Conservation (phyloP, 2,329 filamentous ascomycete species). For the Paraphaeosphaeria sporulosa region DNA sequence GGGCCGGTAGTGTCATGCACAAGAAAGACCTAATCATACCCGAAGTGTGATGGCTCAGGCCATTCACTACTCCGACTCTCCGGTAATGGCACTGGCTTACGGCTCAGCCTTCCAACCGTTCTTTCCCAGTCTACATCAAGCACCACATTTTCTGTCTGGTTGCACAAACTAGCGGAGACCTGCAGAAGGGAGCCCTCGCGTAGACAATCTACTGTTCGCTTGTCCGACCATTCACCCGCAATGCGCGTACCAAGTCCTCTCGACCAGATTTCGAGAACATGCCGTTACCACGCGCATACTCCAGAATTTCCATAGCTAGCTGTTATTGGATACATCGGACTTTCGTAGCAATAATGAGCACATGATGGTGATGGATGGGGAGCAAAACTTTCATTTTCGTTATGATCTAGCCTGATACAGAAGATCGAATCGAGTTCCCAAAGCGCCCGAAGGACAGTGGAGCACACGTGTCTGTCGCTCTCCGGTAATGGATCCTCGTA, state of each 20-base stretch:
- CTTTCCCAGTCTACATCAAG: neutral
- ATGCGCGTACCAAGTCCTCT: too few species aligned
- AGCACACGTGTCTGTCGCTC: constrained; percentile 1
- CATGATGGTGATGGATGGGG: too few species aligned
- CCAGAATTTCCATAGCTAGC: neutral
- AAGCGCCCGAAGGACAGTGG: neutral
- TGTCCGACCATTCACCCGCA: too few species aligned
- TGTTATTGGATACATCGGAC: neutral
- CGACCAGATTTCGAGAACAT: too few species aligned
- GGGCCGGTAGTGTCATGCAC: neutral
- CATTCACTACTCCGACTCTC: neutral
- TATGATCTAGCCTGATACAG: neutral
- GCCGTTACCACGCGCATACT: too few species aligned
- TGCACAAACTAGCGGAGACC: too few species aligned
- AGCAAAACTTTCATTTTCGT: neutral
- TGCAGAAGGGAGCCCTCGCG: too few species aligned
- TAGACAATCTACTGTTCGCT: too few species aligned
- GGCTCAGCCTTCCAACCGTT: neutral
- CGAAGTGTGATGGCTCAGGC: neutral
- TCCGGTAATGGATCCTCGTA: neutral
- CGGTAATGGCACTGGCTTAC: neutral
- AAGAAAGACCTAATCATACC: neutral
- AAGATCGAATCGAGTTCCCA: constrained; percentile 2
- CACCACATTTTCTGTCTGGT: too few species aligned
- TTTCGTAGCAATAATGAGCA: neutral